Evolutionary conservation across 208 protist species (phyloP), one percentile per base, ranked within the genome.

Genomic region (Crithidia acanthocephali): DNA sequence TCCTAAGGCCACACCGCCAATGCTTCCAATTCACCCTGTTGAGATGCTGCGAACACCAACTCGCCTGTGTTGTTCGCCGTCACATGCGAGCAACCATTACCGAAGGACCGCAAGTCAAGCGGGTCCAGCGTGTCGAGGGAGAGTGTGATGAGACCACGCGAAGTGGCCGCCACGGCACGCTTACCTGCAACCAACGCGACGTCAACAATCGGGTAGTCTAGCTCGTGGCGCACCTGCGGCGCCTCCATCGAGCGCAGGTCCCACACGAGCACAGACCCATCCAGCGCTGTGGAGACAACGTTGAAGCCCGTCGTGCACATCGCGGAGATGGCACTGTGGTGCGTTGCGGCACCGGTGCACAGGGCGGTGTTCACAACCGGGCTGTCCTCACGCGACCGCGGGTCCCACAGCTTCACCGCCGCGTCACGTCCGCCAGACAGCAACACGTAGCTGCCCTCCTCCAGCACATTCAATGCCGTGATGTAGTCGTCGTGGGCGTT

Each of bases 391-490:
- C 73, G 67, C 59, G 75, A 58, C 40, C 92, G 87, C 16, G 65
- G 78, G 64, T 96, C 92, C 88, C 88, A 96, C 37, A 94, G 67
- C 68, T 92, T 91, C 18, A 96, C 81, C 16, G 85, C 79, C 23
- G 59, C 53, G 40, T 92, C 88, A 9, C 92, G 83, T 18, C 83
- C 81, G 28, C 87, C 89, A 10, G 86, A 86, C 52, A 95, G 45
- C 22, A 96, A 68, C 37, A 91, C 68, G 53, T 85, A 72, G 50
- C 88, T 86, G 58, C 67, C 74, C 2, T 94, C 88, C 11, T 85
- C 84, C 20, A 81, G 79, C 10, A 79, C 76, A 33, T 77, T 65
- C 50, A 96, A 70, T 2, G 83, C 67, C 5, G 92, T 96, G 40
- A 85, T 90, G 81, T 84, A 92, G 73, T 95, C 89, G 32, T 71